Evolutionary conservation across 768 basidiomycete species (phyloP), one percentile per base, ranked within the genome.

Genomic region (Hygrocybe coccinea): DNA sequence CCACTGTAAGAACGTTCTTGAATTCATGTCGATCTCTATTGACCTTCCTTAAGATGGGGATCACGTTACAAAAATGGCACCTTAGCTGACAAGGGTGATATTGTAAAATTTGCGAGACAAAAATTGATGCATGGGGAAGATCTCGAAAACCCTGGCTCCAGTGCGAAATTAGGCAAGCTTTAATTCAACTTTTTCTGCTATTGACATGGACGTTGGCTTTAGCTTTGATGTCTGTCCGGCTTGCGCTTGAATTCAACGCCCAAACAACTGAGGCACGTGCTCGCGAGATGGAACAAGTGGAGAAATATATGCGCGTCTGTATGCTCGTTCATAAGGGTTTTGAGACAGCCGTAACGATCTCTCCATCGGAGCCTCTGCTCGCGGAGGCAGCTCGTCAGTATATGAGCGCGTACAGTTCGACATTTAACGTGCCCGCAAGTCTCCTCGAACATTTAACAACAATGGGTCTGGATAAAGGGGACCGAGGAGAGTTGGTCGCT

Each of bases 401-500:
- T 41, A 14, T 41, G 15, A 41, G 14, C 15, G 15, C 15, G 19
- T 19, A 19, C 38, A 15, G 14, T 19, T 41, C 38, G 19, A 14
- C 38, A 19, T 15, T 14, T 41, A 19, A 41, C 38, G 38, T 19
- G 38, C 38, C 38, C 15, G 19, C 14, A 19, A 15, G 14, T 19
- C 38, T 41, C 19, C 19, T 41, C 15, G 38, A 41, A 19, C 15
- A 41, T 14, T 41, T 14, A 19, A 19, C 33, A 29, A 24, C 17
- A 4, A 41, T 24, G 21, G 43, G 43, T 14, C 19, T 54, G 19
- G 17, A 19, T 33, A 33, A 41, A 33, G 53, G 53, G 17, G 33
- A 54, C 29, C 53, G 43, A 21, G 53, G 53, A 25, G 53, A 54
- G 34, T 45, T 54, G 25, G 25, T 46, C 12, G 44, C 36, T 29